Percentiles rank a stretch among this genome's conserved stretches.
Conservation (phyloP, 1,284 basidiomycete genomes). For the Tetrapyrgos nigripes region DNA sequence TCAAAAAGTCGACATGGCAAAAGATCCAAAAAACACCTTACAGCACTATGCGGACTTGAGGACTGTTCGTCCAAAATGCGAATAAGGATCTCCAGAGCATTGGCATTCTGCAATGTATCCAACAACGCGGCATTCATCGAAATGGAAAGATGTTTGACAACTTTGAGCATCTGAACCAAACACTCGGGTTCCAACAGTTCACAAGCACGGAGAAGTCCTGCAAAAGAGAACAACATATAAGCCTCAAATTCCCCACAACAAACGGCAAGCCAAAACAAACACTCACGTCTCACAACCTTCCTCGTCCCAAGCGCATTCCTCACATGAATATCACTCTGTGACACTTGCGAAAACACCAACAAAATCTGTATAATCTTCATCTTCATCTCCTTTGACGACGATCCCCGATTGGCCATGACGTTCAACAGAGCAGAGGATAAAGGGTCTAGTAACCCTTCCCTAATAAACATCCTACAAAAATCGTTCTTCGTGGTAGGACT, state of each 20-base stretch:
- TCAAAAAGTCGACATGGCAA: conserved; percentile 8
- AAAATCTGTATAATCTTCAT: conserved; percentile 90
- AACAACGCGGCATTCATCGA: conserved; percentile 92
- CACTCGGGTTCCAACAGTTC: conserved; percentile 84
- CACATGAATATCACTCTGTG: conserved; percentile 92
- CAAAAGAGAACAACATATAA: conserved; percentile 3
- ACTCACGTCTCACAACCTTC: conserved; percentile 88
- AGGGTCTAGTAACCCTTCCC: conserved; percentile 93
- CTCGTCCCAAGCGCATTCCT: conserved; percentile 90
- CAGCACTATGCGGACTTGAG: conserved; percentile 81
- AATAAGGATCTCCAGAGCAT: conserved; percentile 91
- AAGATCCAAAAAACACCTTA: conserved; percentile 46
- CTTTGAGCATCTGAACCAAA: conserved; percentile 90
- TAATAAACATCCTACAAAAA: conserved; percentile 97
- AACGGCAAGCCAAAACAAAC: conserved; percentile 6
- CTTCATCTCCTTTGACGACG: conserved; percentile 77
- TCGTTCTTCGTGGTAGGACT: conserved; percentile 97
- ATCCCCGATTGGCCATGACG: conserved; percentile 80
- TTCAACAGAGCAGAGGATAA: conserved; percentile 89
- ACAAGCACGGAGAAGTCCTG: conserved; percentile 86
- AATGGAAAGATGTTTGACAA: conserved; percentile 94
- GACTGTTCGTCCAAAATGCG: conserved; percentile 85
- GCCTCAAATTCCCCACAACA: conserved; percentile 8
- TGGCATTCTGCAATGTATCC: conserved; percentile 95
- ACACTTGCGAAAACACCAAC: conserved; percentile 93